A percentile compares a stretch with the other conserved stretches of the same genome.
Evolutionary conservation across 2,329 filamentous ascomycete species (phyloP).

Genomic region (Sordariomycetes sp.): DNA sequence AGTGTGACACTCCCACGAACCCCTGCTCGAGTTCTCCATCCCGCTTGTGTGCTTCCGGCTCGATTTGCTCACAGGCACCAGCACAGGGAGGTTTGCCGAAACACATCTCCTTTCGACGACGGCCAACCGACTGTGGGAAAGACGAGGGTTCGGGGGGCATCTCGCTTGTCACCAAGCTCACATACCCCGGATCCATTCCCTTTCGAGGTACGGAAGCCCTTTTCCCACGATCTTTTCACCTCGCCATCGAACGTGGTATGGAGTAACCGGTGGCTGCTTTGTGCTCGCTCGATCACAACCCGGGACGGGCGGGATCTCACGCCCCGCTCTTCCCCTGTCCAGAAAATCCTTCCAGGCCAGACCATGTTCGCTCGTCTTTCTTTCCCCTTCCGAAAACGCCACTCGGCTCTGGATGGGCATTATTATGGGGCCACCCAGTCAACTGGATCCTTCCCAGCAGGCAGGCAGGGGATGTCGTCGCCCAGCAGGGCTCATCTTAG

Average conservation of each 20-base stretch:
- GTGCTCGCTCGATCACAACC: background rate
- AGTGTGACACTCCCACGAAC: background rate
- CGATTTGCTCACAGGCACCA: background rate
- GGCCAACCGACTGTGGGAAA: no score
- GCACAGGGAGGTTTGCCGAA: no score
- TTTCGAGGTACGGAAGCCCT: no score
- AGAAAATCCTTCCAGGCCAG: background rate
- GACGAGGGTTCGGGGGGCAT: no score
- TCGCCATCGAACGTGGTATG: background rate
- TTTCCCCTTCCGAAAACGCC: background rate
- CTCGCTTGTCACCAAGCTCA: no score
- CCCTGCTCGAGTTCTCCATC: background rate
- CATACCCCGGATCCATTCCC: no score
- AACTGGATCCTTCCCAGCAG: background rate
- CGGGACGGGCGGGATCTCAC: background rate
- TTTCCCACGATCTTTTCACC: no score
- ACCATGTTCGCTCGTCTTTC: background rate
- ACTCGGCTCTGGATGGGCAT: background rate
- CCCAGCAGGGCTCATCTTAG: background rate
- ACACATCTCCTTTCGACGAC: no score
- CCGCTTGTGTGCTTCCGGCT: background rate
- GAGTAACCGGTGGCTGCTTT: background rate
- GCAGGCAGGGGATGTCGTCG: background rate
- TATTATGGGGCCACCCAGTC: background rate
- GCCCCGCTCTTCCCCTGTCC: background rate